These are phyloP conservation scores for Pythium diclinum DNA, from an alignment of 352 stramenopile genomes.

Conservation along the genomic window DNA sequence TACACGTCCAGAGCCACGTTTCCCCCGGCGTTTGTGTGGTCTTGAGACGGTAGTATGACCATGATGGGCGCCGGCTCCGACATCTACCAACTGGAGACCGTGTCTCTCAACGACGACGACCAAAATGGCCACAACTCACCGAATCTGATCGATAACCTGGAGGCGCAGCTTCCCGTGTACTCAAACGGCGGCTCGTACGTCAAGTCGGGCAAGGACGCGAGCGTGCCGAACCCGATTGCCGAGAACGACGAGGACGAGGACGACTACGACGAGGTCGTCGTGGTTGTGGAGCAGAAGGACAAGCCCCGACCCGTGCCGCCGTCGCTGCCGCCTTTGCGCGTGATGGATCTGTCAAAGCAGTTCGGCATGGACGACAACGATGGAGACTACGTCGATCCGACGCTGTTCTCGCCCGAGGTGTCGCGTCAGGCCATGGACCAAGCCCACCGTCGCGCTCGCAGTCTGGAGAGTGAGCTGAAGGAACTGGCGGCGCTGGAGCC, in stretches of 20 bases:
- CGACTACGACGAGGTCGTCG: constrained; percentile 29
- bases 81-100: constrained; percentile 62
- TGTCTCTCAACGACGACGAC: constrained; percentile 71
- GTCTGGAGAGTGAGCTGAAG: constrained; percentile 69
- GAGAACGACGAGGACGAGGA: constrained; percentile 30
- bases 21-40: background rate
- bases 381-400: constrained; percentile 72
- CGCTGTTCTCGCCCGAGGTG: constrained; percentile 78
- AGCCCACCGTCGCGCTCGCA: constrained; percentile 72
- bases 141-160: constrained; percentile 45
- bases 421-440: constrained; percentile 81
- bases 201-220: constrained; percentile 26
- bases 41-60: constrained; percentile 12
- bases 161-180: constrained; percentile 41
- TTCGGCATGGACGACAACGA: constrained; percentile 31
- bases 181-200: constrained; percentile 13
- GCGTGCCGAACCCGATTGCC: constrained; percentile 19
- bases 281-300: constrained; percentile 37
- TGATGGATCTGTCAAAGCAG: constrained; percentile 30
- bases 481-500: constrained; percentile 61
- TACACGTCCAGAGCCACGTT: background rate
- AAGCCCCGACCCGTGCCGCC: constrained; percentile 33
- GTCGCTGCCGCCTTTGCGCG: constrained; percentile 42
- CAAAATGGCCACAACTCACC: constrained; percentile 10
- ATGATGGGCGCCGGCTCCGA: constrained; percentile 36